Conservation (phyloP, 305 asterid species). For the Nicotiana rustica region DNA sequence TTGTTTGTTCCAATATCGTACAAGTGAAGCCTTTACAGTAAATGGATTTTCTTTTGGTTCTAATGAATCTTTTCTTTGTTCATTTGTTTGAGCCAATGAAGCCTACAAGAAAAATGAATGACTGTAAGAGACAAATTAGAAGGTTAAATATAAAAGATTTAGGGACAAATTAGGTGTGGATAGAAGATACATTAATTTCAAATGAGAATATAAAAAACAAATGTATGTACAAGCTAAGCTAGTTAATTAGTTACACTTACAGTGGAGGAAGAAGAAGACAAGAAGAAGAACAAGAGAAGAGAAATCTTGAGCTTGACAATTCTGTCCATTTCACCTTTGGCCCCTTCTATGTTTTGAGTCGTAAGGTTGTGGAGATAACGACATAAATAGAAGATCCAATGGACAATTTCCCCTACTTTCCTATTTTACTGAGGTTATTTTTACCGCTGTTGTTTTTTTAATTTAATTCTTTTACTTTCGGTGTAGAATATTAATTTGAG, state of each 20-base stretch:
- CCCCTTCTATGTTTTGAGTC: background rate
- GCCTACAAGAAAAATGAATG: background rate
- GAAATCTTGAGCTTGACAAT: conserved; percentile 1
- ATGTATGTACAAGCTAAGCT: background rate
- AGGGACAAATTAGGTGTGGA: background rate
- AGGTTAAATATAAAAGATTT: background rate
- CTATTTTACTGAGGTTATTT: background rate
- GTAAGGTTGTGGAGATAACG: conserved; percentile 6
- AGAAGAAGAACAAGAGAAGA: background rate
- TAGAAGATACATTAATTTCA: background rate
- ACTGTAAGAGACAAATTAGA: background rate
- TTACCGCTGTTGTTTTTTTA: background rate
- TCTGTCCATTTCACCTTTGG: conserved; percentile 3
- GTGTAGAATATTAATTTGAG: background rate
- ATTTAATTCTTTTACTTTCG: background rate
- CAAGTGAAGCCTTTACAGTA: conserved; percentile 61
- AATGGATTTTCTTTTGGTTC: conserved; percentile 60
- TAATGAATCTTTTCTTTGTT: background rate
- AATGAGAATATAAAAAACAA: background rate
- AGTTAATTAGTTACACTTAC: background rate
- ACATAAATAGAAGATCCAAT: conserved; percentile 27
- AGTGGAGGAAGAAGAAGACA: conserved; percentile 19
- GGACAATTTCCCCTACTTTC: background rate
- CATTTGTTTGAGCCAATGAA: conserved; percentile 24
- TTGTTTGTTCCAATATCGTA: conserved; percentile 71